Evolutionary conservation across 371 early-diverging fungal genomes (phyloP).

Genomic region (Actinomucor elegans): DNA sequence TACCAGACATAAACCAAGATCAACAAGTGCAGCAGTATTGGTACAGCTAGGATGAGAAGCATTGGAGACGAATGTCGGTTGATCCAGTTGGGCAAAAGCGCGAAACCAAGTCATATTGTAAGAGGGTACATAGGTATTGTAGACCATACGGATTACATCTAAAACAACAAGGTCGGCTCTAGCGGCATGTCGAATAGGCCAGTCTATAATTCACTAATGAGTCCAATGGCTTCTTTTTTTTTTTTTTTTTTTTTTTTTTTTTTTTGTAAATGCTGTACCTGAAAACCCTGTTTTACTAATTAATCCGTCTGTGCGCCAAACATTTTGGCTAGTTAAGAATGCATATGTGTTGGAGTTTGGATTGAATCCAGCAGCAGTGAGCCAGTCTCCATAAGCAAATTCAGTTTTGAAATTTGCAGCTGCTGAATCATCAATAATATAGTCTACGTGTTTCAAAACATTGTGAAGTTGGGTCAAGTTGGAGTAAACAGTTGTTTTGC

Average conservation of each 20-base stretch:
- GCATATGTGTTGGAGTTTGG: not conserved
- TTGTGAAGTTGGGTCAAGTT: constrained; percentile 10
- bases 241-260: no score
- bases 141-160: constrained; percentile 44
- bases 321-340: constrained; percentile 7
- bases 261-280: no score
- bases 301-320: constrained; percentile 20
- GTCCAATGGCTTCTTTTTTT: no score
- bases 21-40: constrained; percentile 1
- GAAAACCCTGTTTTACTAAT: constrained; percentile 13
- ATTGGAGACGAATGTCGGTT: constrained; percentile 6
- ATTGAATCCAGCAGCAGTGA: constrained; percentile 10
- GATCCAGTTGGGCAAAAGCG: constrained; percentile 34
- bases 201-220: no score
- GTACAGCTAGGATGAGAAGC: constrained; percentile 17
- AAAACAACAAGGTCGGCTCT: constrained; percentile 37
- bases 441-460: constrained; percentile 8
- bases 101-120: constrained; percentile 42
- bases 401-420: constrained; percentile 9
- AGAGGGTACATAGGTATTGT: constrained; percentile 36
- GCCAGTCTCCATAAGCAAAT: constrained; percentile 21
- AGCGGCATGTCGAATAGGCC: constrained; percentile 32
- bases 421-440: constrained; percentile 18
- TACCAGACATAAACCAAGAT: constrained; percentile 11
- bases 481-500: constrained; percentile 6